phyloP scores from a whole-genome alignment of 345 rosid genomes.

The Melastoma malabathricum region DNA sequence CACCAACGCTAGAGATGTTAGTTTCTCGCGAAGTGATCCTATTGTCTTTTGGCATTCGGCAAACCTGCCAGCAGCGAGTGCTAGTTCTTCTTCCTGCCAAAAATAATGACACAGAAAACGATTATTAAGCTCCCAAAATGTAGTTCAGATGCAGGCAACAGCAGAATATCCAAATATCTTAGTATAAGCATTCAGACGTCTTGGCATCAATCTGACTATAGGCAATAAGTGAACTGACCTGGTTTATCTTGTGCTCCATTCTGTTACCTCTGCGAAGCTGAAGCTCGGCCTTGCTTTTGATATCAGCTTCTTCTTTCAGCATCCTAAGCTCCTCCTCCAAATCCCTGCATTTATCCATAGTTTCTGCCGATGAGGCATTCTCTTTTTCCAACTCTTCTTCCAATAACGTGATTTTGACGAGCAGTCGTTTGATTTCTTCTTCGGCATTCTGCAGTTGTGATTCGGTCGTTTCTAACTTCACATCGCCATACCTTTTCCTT shows the following conservation, averaged over 20 bases:
- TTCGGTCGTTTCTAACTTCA: constrained; percentile 28
- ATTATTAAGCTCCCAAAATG: too few species aligned
- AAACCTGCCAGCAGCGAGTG: constrained; percentile 47
- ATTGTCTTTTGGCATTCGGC: constrained; percentile 89
- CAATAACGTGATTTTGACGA: constrained; percentile 27
- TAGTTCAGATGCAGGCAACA: too few species aligned
- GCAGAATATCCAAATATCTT: too few species aligned
- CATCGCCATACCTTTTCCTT: constrained; percentile 27
- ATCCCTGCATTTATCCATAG: constrained; percentile 13
- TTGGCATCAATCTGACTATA: too few species aligned
- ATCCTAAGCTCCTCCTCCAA: constrained; percentile 44
- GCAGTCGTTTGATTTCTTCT: constrained; percentile 37
- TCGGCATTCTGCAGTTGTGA: constrained; percentile 38
- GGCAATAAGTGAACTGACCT: constrained; percentile 27
- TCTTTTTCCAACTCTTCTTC: constrained; percentile 18
- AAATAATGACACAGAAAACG: too few species aligned
- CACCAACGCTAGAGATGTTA: constrained; percentile 46
- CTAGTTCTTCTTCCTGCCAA: constrained; percentile 59
- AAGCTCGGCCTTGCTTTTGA: constrained; percentile 18
- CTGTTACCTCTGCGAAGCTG: constrained; percentile 20
- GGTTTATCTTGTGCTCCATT: constrained; percentile 34
- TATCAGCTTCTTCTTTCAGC: constrained; percentile 34
- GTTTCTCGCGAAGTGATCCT: constrained; percentile 46
- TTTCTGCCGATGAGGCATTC: background rate
- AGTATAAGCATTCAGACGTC: too few species aligned